phyloP scores from a whole-genome alignment of 352 stramenopile genomes.

The Phytophthora constricta region DNA sequence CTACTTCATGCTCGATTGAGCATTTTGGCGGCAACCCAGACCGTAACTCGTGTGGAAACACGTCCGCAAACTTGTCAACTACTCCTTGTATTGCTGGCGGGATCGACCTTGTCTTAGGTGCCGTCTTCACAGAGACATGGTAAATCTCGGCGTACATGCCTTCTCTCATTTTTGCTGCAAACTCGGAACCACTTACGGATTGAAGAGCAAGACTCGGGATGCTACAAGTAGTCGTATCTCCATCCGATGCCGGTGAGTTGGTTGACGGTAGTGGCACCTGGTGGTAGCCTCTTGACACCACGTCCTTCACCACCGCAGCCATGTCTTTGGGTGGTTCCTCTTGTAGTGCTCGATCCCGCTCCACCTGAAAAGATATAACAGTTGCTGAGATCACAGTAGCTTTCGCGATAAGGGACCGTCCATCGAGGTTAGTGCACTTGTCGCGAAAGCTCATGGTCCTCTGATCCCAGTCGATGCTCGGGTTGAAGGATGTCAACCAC shows the following conservation, averaged over 20 bases:
- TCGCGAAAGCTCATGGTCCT: not conserved
- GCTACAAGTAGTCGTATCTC: not conserved
- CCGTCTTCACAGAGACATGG: not conserved
- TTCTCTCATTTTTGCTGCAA: not conserved
- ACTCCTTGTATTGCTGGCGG: not conserved
- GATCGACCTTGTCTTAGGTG: not conserved
- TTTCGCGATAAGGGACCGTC: too few species aligned
- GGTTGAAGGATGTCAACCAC: slow-evolving; percentile 10
- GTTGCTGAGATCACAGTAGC: too few species aligned
- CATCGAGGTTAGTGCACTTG: not conserved
- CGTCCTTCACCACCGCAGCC: too few species aligned
- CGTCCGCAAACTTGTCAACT: not conserved
- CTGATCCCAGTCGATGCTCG: slow-evolving; percentile 2
- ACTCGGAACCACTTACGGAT: not conserved
- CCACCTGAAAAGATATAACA: too few species aligned
- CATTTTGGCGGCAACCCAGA: not conserved
- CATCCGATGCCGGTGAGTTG: not conserved
- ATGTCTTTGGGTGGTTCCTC: too few species aligned
- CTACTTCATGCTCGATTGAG: slow-evolving; percentile 1
- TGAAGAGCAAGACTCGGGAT: too few species aligned
- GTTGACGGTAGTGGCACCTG: too few species aligned
- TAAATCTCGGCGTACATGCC: not conserved
- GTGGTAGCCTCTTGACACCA: too few species aligned
- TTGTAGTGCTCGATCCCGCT: too few species aligned
- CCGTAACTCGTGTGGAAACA: not conserved